Base-by-base conservation (phyloP, 768 basidiomycete genomes). In the Termitomyces bulborhizus region DNA sequence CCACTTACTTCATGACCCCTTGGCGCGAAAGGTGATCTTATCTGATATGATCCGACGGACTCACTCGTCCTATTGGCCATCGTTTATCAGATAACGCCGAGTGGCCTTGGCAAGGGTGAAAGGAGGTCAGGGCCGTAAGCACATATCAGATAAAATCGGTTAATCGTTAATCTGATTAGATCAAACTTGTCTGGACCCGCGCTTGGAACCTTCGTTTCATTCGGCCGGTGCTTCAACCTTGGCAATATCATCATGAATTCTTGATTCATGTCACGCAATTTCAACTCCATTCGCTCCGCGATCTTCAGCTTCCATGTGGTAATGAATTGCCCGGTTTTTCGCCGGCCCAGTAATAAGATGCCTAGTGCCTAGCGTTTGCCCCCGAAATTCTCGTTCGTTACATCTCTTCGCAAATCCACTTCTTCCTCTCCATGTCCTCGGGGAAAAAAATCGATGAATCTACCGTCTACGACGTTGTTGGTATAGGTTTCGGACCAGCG, bases 401-500 rank as follows among this genome's bases (percentile, higher is more conserved):
- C 27, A 43, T 46, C 18, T 29, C 31, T 40, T 18, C 27, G 4
- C 4, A 36, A 45, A 42, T 42, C 43, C 24, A 40, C 37, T 6
- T 29, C 44, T 56, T 31, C 24, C 41, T 42, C 26, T 39, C 7
- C 41, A 50, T 57, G 58, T 47, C 55, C 44, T 58, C 61, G 51
- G 54, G 59, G 11, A 36, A 52, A 13, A 36, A 52, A 3, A 26
- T 59, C 13, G 64, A 67, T 16, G 45, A 47, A 27, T 48, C 55
- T 7, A 56, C 51, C 13, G 56, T 71, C 18, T 76, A 72, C 66
- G 79, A 82, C 65, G 60, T 79, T 27, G 68, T 82, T 52, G 77
- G 78, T 45, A 62, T 80, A 15, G 80, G 80, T 2, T 81, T 80
- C 53, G 80, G 80, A 11, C 80, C 80, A 24, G 74, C 79, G 3